These are phyloP conservation scores for Lasiodiplodia citricola DNA, from an alignment of 2,329 filamentous ascomycete genomes.

Conservation along the genomic window DNA sequence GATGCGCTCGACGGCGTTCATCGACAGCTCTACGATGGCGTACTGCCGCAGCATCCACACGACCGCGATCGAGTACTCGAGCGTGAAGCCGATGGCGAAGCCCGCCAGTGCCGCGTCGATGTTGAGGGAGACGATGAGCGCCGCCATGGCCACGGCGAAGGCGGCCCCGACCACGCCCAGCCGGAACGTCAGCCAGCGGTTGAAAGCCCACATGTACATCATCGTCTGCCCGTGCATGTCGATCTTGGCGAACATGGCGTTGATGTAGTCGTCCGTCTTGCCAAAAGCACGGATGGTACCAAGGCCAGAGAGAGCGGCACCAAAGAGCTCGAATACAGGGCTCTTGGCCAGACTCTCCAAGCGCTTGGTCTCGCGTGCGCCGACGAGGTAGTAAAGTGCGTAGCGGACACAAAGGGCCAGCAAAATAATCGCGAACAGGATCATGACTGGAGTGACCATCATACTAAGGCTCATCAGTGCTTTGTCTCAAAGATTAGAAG, in stretches of 20 bases:
- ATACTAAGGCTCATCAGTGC: conserved; percentile 14
- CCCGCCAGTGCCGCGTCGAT: conserved; percentile 75
- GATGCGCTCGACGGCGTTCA: conserved; percentile 79
- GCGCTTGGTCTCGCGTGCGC: conserved; percentile 75
- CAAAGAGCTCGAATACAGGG: conserved; percentile 81
- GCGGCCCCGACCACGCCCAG: conserved; percentile 72
- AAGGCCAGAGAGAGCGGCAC: conserved; percentile 72
- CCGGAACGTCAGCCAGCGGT: conserved; percentile 77
- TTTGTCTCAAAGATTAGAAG: too few species aligned
- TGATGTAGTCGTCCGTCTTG: conserved; percentile 68
- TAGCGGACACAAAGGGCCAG: conserved; percentile 64
- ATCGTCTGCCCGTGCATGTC: conserved; percentile 71
- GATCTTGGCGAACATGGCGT: conserved; percentile 68
- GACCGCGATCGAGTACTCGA: conserved; percentile 70
- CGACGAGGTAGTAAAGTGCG: conserved; percentile 68
- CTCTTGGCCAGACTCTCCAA: conserved; percentile 79
- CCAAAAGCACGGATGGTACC: conserved; percentile 77
- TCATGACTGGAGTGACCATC: conserved; percentile 24
- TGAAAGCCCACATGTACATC: conserved; percentile 73
- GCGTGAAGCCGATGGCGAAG: conserved; percentile 75
- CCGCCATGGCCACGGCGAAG: conserved; percentile 70
- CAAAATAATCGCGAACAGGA: conserved; percentile 48
- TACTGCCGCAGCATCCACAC: conserved; percentile 71
- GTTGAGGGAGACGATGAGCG: conserved; percentile 65
- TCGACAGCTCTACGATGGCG: conserved; percentile 71